Conservation (phyloP, 768 basidiomycete species). For the Cyclocybe cylindracea region DNA sequence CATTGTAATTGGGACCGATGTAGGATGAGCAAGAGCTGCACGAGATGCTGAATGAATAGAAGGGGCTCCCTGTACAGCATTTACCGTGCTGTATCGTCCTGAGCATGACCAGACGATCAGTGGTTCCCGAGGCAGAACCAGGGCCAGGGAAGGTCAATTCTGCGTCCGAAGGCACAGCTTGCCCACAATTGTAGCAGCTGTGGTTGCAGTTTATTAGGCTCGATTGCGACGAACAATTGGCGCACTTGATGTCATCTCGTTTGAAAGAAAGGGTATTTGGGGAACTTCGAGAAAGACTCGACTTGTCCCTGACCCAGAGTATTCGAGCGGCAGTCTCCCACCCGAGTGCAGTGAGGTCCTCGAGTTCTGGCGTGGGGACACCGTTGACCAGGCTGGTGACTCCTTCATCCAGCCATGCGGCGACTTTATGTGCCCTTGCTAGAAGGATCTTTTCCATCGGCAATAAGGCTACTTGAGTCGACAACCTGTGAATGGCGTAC, state of each 20-base stretch:
- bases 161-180: not conserved
- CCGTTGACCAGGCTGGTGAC: constrained; percentile 3
- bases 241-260: constrained; percentile 5
- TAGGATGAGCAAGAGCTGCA: not conserved
- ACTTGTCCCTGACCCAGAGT: constrained; percentile 2
- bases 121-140: not conserved
- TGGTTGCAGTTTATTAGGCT: not conserved
- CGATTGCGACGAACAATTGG: not conserved
- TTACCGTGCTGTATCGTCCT: not conserved
- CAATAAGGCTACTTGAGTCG: not conserved
- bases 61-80: not conserved
- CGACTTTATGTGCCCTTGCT: constrained; percentile 6
- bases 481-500: constrained; percentile 12
- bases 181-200: not conserved
- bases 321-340: constrained; percentile 4
- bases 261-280: not conserved
- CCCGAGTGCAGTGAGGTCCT: constrained; percentile 5
- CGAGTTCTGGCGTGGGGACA: not conserved
- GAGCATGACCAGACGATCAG: not conserved
- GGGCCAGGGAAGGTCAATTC: not conserved
- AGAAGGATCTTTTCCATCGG: constrained; percentile 7
- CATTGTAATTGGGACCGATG: not conserved
- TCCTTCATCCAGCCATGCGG: constrained; percentile 10
- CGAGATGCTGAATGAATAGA: not conserved
- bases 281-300: not conserved